phyloP scores from a whole-genome alignment of 208 protist species.

The Trichomonas gallinae region DNA sequence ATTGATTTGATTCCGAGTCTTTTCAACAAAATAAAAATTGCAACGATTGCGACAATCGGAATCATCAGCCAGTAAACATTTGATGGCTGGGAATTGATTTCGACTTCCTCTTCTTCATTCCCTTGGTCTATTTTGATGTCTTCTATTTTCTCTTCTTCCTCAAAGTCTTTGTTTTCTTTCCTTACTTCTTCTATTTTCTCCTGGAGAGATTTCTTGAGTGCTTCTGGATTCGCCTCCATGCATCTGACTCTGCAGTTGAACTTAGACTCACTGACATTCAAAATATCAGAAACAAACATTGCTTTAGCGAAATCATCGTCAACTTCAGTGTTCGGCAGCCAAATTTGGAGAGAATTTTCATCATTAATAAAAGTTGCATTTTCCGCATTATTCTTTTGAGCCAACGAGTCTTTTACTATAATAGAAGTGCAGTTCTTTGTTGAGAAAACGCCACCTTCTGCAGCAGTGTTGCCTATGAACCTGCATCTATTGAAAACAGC shows the following conservation, averaged over 20 bases:
- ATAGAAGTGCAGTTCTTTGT: background rate
- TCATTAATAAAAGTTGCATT: background rate
- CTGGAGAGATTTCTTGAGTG: background rate
- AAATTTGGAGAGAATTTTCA: background rate
- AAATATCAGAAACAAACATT: background rate
- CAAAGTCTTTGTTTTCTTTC: background rate
- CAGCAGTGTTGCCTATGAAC: background rate
- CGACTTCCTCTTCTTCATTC: background rate
- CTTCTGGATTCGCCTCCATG: background rate
- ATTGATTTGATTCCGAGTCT: background rate
- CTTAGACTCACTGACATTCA: background rate
- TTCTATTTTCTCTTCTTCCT: background rate
- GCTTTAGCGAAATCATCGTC: background rate
- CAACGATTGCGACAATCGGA: background rate
- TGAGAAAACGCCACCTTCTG: background rate
- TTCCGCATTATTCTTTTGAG: background rate
- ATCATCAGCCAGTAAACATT: background rate
- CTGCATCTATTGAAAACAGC: background rate
- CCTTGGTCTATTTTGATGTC: background rate
- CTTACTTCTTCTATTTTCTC: background rate
- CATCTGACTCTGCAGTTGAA: background rate
- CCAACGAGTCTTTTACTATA: background rate
- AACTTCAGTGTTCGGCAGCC: background rate
- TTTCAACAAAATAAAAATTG: background rate
- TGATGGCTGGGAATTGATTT: background rate